phyloP scores from a whole-genome alignment of 768 basidiomycete genomes.

The Mycena vitilis region DNA sequence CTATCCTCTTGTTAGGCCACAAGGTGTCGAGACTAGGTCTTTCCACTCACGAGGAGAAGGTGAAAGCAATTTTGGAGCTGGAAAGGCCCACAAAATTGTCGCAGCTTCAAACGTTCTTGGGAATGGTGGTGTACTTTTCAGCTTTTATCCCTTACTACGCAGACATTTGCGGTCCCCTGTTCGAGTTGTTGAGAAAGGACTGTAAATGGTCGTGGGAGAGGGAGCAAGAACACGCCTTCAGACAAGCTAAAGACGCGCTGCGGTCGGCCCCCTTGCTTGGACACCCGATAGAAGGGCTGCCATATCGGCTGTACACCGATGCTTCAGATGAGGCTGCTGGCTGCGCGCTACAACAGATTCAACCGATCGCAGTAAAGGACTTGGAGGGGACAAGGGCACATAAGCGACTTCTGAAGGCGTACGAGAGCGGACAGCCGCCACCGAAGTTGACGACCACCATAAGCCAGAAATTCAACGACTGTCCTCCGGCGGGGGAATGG shows the following conservation, averaged over 20 bases:
- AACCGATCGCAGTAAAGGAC: background rate
- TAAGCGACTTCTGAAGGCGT: background rate
- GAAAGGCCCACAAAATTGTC: background rate
- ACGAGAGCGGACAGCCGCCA: background rate
- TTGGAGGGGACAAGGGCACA: background rate
- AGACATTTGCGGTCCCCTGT: slow-evolving; percentile 26
- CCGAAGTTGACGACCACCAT: background rate
- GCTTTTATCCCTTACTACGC: slow-evolving; percentile 26
- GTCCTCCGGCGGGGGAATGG: no score
- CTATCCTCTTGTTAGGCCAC: background rate
- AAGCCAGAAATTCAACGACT: background rate
- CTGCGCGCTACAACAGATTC: background rate
- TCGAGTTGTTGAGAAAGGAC: slow-evolving; percentile 20
- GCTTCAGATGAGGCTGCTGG: background rate
- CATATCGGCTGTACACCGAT: background rate
- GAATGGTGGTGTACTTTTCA: slow-evolving; percentile 24
- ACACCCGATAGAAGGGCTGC: slow-evolving; percentile 32
- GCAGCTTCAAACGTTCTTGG: background rate
- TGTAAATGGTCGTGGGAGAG: slow-evolving; percentile 12
- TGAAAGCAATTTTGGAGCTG: background rate
- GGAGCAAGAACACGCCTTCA: slow-evolving; percentile 36
- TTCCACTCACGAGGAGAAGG: background rate
- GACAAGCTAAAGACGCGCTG: slow-evolving; percentile 35
- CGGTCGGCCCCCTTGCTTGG: slow-evolving; percentile 38
- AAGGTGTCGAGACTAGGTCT: background rate